phyloP scores from a whole-genome alignment of 73 alveolate species.

The Symbiodinium pilosum region DNA sequence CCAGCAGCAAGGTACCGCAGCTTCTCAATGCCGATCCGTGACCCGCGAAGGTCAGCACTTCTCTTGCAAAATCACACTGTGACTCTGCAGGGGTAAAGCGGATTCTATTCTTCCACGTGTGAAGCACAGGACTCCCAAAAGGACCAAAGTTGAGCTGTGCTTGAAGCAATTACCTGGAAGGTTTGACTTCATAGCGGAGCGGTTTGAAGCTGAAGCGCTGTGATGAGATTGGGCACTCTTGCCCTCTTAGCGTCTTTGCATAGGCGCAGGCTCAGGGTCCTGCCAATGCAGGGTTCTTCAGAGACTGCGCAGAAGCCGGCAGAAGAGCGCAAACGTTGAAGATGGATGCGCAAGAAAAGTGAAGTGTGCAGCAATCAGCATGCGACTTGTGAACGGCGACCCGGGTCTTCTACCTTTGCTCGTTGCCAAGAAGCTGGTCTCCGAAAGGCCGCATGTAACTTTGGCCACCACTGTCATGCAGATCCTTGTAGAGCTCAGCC shows the following conservation, averaged over 20 bases:
- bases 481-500: background rate
- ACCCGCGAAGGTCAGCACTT: background rate
- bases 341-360: background rate
- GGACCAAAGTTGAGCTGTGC: background rate
- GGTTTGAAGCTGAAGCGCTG: background rate
- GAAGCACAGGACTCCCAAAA: background rate
- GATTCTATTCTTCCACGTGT: background rate
- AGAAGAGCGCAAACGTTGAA: background rate
- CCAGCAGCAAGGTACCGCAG: slow-evolving; percentile 5
- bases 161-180: background rate
- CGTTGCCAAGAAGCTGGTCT: background rate
- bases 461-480: background rate
- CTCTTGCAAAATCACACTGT: no score
- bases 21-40: slow-evolving; percentile 10
- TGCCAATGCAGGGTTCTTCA: background rate
- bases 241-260: background rate
- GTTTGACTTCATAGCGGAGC: slow-evolving; percentile 15
- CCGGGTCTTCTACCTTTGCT: background rate
- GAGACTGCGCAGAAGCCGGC: background rate
- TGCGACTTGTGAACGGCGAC: background rate
- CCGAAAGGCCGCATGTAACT: background rate
- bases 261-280: background rate
- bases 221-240: background rate
- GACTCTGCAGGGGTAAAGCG: no score
- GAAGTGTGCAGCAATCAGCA: background rate